Base-by-base conservation (phyloP, 306 rosid genomes). In the Benincasa hispida region DNA sequence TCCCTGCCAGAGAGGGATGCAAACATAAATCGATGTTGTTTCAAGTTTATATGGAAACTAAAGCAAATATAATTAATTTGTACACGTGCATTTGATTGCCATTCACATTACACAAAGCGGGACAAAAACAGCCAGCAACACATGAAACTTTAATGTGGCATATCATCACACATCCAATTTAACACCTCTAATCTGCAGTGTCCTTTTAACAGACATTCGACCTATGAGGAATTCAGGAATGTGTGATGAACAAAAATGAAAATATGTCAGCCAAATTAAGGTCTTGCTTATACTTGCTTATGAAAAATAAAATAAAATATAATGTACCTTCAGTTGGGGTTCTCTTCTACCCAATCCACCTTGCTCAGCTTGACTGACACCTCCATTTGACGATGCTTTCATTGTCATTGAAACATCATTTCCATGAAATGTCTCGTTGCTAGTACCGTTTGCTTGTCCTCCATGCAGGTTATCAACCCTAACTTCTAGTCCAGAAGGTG, bases 271-370 rank as follows among this genome's bases (percentile, higher is more conserved):
- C 55, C 51, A 42, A n/a, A 17, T 25, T 70, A 50, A 70, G 57
- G 13, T 24, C 22, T 25, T 15, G 24, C 56, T 24, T 42, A 25
- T 37, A 14, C 30, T 42, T 25, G 39, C 7, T 13, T 42, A 41
- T 72, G 59, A 72, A 48, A 48, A 72, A 25, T 48, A 72, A 27
- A 70, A 58, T 54, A 17, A 50, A 24, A 58, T 66, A 79, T 8
- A 83, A 67, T 69, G 48, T 22, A 93, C 98, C 95, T 87, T 82
- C 15, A 75, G 79, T 35, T 78, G 78, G 76, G 91, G 72, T 74
- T 42, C 79, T 76, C 73, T 86, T 78, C 83, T 80, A 24, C 77
- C 78, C 57, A 83, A 57, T 77, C 86, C 34, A 57, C 78, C 88
- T 65, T 72, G 85, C 51, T 39, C 79, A 17, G 68, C 25, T 75